Evolutionary conservation across 345 rosid genomes (phyloP).

Genomic region (Diplotaxis tenuifolia): DNA sequence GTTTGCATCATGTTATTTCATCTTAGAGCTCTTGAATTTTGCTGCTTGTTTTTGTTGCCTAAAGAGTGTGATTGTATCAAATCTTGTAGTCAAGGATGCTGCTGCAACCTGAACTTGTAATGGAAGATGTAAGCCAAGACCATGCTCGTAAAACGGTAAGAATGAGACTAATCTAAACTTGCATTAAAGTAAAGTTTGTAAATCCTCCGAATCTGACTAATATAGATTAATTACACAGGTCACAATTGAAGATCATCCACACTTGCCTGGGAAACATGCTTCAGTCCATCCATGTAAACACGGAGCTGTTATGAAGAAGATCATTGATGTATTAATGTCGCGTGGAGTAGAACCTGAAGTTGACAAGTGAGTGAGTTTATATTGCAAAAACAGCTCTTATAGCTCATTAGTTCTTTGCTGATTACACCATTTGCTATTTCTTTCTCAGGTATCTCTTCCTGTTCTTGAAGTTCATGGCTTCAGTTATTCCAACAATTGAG

Average conservation of each 20-base stretch:
- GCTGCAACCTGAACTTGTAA: slow-evolving; percentile 81
- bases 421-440: slow-evolving; percentile 11
- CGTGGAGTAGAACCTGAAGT: slow-evolving; percentile 99
- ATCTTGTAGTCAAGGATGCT: slow-evolving; percentile 77
- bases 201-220: slow-evolving; percentile 5
- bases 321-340: slow-evolving; percentile 91
- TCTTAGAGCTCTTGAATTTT: neutral
- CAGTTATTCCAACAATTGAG: slow-evolving; percentile 93
- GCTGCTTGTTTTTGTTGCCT: slow-evolving; percentile 3
- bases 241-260: slow-evolving; percentile 91
- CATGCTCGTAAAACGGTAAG: slow-evolving; percentile 86
- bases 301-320: slow-evolving; percentile 99
- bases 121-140: slow-evolving; percentile 92
- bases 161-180: neutral
- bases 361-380: slow-evolving; percentile 64
- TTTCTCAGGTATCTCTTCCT: slow-evolving; percentile 72
- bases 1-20: slow-evolving; percentile 41
- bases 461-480: slow-evolving; percentile 89
- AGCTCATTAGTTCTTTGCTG: neutral
- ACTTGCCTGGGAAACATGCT: slow-evolving; percentile 97
- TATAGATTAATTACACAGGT: neutral
- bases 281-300: slow-evolving; percentile 99
- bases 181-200: neutral
- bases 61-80: no score
- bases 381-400: neutral